A percentile compares a stretch with the other conserved stretches of the same genome.
Evolutionary conservation across 2,329 filamentous ascomycete genomes (phyloP).

Genomic region (Cercospora beticola): DNA sequence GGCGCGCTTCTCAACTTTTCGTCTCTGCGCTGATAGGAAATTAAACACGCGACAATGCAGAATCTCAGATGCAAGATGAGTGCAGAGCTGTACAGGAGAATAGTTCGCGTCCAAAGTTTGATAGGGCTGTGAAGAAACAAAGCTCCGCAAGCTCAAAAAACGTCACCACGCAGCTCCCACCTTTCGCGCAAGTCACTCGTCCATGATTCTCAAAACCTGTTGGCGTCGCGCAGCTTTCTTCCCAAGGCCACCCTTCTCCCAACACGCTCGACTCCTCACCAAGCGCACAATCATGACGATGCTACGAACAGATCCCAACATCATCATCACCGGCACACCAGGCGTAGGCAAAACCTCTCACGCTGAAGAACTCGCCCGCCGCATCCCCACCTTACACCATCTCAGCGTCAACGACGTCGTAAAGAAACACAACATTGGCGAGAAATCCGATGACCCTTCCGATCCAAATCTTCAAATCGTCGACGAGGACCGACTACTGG

Average conservation of each 20-base stretch:
- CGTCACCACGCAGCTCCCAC: constrained; percentile 7
- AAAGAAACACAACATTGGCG: constrained; percentile 82
- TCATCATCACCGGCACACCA: constrained; percentile 92
- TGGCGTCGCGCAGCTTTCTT: constrained; percentile 9
- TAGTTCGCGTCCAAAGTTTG: neutral
- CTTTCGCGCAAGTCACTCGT: constrained; percentile 1
- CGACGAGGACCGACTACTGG: constrained; percentile 89
- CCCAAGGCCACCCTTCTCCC: neutral
- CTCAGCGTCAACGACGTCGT: constrained; percentile 87
- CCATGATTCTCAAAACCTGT: constrained; percentile 19
- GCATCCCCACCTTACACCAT: constrained; percentile 70
- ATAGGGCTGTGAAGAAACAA: neutral
- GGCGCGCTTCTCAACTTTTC: neutral
- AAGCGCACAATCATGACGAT: constrained; percentile 26
- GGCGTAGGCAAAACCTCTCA: constrained; percentile 96
- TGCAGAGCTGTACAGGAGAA: neutral
- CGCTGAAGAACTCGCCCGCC: constrained; percentile 74
- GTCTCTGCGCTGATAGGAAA: neutral
- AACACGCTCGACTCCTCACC: neutral
- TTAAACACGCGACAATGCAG: neutral
- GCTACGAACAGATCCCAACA: constrained; percentile 66
- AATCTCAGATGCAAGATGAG: no score
- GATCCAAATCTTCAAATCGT: constrained; percentile 87
- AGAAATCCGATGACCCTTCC: constrained; percentile 71
- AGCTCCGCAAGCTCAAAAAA: constrained; percentile 1